Percentiles rank a stretch among this genome's conserved stretches.
These are phyloP conservation scores for Ramaria sp. DNA, from an alignment of 768 basidiomycete species.

Conservation along the genomic window DNA sequence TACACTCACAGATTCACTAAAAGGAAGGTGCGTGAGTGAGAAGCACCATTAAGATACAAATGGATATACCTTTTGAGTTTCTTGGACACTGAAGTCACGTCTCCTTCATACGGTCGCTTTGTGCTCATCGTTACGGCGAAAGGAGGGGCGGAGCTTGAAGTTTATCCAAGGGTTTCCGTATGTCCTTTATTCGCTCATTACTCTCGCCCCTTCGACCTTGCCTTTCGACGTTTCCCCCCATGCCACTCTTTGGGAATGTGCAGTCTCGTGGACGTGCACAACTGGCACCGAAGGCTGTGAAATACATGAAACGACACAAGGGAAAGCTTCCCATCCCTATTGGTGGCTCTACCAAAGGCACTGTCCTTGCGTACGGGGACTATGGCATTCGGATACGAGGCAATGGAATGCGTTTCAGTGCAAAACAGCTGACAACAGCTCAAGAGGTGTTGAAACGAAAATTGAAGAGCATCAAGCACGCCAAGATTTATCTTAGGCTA, in stretches of 20 bases:
- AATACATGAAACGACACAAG: conserved; percentile 84
- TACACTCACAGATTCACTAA: conserved; percentile 62
- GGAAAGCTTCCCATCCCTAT: conserved; percentile 76
- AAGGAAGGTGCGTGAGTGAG: conserved; percentile 14
- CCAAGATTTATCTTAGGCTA: conserved; percentile 76
- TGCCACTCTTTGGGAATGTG: not conserved
- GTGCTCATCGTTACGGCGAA: not conserved
- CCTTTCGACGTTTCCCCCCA: not conserved
- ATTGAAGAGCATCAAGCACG: conserved; percentile 81
- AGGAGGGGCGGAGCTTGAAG: not conserved
- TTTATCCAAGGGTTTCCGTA: not conserved
- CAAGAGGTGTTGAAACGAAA: conserved; percentile 85
- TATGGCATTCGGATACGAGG: conserved; percentile 88
- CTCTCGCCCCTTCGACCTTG: conserved; percentile 6
- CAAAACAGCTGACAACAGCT: conserved; percentile 81
- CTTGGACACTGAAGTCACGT: conserved; percentile 6
- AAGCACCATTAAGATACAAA: not conserved
- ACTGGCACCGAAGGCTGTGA: conserved; percentile 75
- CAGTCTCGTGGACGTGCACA: conserved; percentile 30
- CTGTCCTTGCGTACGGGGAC: conserved; percentile 83
- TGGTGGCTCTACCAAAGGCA: conserved; percentile 89
- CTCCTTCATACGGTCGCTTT: conserved; percentile 8
- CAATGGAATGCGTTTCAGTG: conserved; percentile 68
- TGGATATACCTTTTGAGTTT: conserved; percentile 44
- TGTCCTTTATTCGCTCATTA: conserved; percentile 7